A percentile compares a stretch with the other conserved stretches of the same genome.
Evolutionary conservation across 176 grass and related monocot genomes (phyloP).

Genomic region (Musa itinerans): DNA sequence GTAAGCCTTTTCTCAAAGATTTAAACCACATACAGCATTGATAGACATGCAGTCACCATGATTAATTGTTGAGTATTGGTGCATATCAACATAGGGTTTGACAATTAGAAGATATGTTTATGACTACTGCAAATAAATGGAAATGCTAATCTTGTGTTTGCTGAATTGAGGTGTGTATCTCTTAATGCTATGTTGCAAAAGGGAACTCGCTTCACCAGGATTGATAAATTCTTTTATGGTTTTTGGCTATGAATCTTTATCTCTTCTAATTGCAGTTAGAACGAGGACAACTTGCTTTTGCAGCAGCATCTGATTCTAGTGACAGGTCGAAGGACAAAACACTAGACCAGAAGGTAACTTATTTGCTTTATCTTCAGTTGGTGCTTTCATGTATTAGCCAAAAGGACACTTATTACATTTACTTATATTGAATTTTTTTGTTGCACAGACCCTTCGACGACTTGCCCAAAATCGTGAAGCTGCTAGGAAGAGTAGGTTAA

Average conservation of each 20-base stretch:
- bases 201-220: too few species aligned
- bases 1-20: too few species aligned
- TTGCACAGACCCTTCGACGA: constrained; percentile 56
- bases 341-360: constrained; percentile 66
- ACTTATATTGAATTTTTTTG: constrained; percentile 10
- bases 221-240: too few species aligned
- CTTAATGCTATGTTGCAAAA: neutral
- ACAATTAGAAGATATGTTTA: neutral
- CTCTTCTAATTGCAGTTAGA: neutral
- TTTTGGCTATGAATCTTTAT: neutral
- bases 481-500: constrained; percentile 95
- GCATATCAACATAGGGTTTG: neutral
- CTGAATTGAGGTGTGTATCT: neutral
- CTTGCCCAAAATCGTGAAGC: constrained; percentile 99
- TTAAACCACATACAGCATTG: too few species aligned
- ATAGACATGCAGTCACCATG: neutral
- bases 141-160: neutral
- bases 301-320: constrained; percentile 17
- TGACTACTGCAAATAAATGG: neutral
- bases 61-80: neutral
- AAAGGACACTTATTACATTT: neutral
- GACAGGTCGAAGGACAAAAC: constrained; percentile 49
- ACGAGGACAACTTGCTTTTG: neutral
- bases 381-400: neutral
- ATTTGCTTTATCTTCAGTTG: neutral